Evolutionary conservation across 1,139 yeast species (phyloP), one percentile per base, ranked within the genome.

Genomic region (Sugiyamaella novakii): DNA sequence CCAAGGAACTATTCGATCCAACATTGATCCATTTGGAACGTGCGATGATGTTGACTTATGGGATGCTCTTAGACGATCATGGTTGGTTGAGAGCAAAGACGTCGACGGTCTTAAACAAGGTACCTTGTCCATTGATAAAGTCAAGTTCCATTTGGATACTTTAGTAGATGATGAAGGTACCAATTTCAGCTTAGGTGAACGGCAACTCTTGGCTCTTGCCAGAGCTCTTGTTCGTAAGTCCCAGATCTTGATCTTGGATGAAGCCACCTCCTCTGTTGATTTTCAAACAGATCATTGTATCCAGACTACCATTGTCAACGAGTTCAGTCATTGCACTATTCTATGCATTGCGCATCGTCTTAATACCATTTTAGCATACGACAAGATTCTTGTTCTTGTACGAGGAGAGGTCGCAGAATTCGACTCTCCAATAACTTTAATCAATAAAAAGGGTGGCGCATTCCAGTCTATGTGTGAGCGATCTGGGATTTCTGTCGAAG

Each of bases 231-330:
- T 85, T 11, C 77, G 89, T 54, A 76, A 80, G 47, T 73, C 87
- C 7, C 79, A 78, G 62, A 80, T 87, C 51, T 70, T 87, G 56
- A 81, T 87, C 56, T 67, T 87, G 52, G 95, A 87, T 64, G 95
- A 87, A 67, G 95, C 95, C 17, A 87, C 95, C 0, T 84, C 94
- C 0, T 80, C 87, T 10, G 94, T 87, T 33, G 95, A 87, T 64
- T 84, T 83, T 61, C 87, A 82, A 59, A 86, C 95, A 0, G 95
- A 86, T 65, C 72, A 78, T 39, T 78, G 77, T 63, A 83, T 87
- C 58, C 95, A 86, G 66, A 59, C 69, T 3, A 82, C 88, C 25
- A 84, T 86, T 54, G 73, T 72, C 14, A 69, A 68, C 15, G 89
- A 84, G 64, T 86, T 86, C 61, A 61, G 70, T 8, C 67, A 79